phyloP scores from a whole-genome alignment of 768 basidiomycete genomes.

The Imleria badia region DNA sequence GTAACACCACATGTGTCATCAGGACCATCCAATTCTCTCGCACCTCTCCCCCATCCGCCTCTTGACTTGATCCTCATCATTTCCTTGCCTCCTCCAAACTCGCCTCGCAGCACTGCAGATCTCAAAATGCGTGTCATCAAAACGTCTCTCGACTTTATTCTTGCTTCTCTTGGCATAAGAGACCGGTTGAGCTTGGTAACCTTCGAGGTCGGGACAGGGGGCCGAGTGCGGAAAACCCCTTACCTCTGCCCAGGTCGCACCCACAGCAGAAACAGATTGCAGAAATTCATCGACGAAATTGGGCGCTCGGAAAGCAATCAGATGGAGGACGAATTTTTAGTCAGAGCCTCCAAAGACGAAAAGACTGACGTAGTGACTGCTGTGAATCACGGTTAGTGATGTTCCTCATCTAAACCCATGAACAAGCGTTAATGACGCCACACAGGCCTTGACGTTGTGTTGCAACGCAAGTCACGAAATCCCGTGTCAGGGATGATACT shows the following conservation, averaged over 20 bases:
- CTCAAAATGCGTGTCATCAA: conserved; percentile 90
- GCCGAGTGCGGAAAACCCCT: conserved; percentile 88
- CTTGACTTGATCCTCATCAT: conserved; percentile 92
- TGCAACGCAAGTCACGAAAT: conserved; percentile 92
- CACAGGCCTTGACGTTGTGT: conserved; percentile 84
- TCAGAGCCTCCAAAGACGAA: conserved; percentile 81
- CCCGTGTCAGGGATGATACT: conserved; percentile 89
- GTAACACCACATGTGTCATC: conserved; percentile 72
- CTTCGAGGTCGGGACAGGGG: conserved; percentile 84
- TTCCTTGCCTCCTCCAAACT: conserved; percentile 73
- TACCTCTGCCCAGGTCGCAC: conserved; percentile 74
- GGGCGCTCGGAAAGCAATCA: conserved; percentile 39
- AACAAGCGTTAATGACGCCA: neutral
- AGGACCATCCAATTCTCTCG: conserved; percentile 76
- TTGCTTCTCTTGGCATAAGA: conserved; percentile 69
- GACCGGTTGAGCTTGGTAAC: conserved; percentile 91
- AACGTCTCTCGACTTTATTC: conserved; percentile 81
- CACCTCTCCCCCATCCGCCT: conserved; percentile 80
- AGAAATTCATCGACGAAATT: conserved; percentile 77
- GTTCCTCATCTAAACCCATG: neutral
- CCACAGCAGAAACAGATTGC: conserved; percentile 67
- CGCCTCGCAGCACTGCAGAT: conserved; percentile 73
- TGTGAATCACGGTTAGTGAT: conserved; percentile 80
- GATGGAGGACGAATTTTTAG: conserved; percentile 63
- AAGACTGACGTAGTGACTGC: conserved; percentile 97